Percentiles rank a stretch among this genome's conserved stretches.
These are phyloP conservation scores for Cladophialophora carrionii DNA, from an alignment of 2,329 filamentous ascomycete genomes.

Conservation along the genomic window DNA sequence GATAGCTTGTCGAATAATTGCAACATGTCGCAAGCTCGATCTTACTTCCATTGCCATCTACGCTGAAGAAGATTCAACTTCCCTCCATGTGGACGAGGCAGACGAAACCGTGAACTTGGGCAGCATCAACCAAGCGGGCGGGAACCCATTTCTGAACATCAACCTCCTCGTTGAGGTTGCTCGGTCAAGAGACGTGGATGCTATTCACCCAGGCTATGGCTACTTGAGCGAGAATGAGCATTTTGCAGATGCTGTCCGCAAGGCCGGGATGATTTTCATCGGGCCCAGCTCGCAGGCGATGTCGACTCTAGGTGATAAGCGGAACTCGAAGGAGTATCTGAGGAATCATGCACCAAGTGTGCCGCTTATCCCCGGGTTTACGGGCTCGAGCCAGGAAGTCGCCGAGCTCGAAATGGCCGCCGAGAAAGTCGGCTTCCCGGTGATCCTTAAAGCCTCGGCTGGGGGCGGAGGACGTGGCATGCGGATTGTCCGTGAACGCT, in stretches of 20 bases:
- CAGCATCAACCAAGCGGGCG: slow-evolving; percentile 31
- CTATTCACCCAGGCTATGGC: slow-evolving; percentile 45
- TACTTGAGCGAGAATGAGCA: slow-evolving; percentile 44
- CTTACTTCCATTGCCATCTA: slow-evolving; percentile 37
- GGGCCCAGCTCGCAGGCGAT: slow-evolving; percentile 43
- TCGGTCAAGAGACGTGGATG: slow-evolving; percentile 36
- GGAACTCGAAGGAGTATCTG: slow-evolving; percentile 40
- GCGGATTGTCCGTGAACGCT: slow-evolving; percentile 43
- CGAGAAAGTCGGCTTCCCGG: slow-evolving; percentile 42
- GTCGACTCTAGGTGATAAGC: slow-evolving; percentile 44
- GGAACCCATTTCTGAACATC: slow-evolving; percentile 42
- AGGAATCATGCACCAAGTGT: slow-evolving; percentile 39
- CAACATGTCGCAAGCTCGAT: slow-evolving; percentile 38
- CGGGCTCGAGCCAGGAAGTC: slow-evolving; percentile 37
- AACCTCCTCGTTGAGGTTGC: slow-evolving; percentile 41
- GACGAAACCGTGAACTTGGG: slow-evolving; percentile 43
- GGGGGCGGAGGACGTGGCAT: slow-evolving; percentile 55
- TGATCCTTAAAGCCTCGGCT: slow-evolving; percentile 56
- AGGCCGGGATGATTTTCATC: slow-evolving; percentile 44
- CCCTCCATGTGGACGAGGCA: slow-evolving; percentile 42
- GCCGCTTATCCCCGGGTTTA: slow-evolving; percentile 41
- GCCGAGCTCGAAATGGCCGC: slow-evolving; percentile 37
- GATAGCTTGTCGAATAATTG: slow-evolving; percentile 41
- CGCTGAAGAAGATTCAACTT: slow-evolving; percentile 39
- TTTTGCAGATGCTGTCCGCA: slow-evolving; percentile 40